Percentiles rank a stretch among this genome's conserved stretches.
phyloP scores from a whole-genome alignment of 2,329 filamentous ascomycete genomes.

The Cytospora leucostoma region DNA sequence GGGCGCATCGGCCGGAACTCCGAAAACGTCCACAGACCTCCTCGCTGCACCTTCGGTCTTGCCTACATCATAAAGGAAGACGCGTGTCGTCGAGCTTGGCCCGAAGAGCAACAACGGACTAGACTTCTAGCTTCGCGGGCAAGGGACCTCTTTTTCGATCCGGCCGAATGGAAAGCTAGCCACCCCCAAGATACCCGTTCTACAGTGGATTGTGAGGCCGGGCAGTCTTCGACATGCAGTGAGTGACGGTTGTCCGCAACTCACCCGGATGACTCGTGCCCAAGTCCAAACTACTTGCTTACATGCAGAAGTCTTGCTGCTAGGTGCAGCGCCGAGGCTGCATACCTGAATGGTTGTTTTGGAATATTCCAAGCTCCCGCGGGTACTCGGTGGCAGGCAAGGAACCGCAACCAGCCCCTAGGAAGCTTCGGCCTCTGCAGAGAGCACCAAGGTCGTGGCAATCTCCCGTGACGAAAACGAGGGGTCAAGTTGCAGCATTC shows the following conservation, averaged over 20 bases:
- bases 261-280: conserved; percentile 20
- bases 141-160: not conserved
- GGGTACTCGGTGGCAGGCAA: conserved; percentile 11
- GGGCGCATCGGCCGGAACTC: conserved; percentile 17
- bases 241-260: conserved; percentile 21
- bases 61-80: conserved; percentile 4
- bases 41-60: not conserved
- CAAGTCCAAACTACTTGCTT: conserved; percentile 22
- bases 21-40: conserved; percentile 1
- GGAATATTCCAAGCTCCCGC: not conserved
- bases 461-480: conserved; percentile 2
- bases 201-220: conserved; percentile 8
- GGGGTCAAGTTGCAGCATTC: conserved; percentile 1
- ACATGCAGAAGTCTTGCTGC: conserved; percentile 26
- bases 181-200: not conserved
- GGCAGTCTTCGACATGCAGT: conserved; percentile 6
- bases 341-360: conserved; percentile 21
- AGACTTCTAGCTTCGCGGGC: not conserved
- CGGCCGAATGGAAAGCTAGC: conserved; percentile 5
- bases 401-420: conserved; percentile 4
- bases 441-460: conserved; percentile 4
- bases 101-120: not conserved
- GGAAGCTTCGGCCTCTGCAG: conserved; percentile 1
- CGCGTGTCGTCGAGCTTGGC: conserved; percentile 5
- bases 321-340: conserved; percentile 11